These are phyloP conservation scores for Poterioochromonas sp. DNA, from an alignment of 352 stramenopile genomes.

Conservation along the genomic window DNA sequence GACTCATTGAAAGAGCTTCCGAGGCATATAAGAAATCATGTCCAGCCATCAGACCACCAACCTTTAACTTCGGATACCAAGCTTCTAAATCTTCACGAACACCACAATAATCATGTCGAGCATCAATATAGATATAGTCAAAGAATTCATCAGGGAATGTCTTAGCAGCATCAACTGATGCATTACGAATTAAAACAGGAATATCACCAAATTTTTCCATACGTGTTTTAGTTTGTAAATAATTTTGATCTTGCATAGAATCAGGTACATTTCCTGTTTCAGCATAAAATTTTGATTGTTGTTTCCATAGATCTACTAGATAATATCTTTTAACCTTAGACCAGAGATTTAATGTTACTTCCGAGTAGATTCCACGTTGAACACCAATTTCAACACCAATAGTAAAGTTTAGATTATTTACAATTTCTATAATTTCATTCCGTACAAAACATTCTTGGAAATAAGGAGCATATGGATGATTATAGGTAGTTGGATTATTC, in stretches of 20 bases:
- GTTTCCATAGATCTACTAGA: constrained; percentile 33
- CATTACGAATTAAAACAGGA: constrained; percentile 20
- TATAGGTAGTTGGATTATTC: too few species aligned
- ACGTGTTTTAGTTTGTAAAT: background rate
- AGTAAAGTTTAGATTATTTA: constrained; percentile 3
- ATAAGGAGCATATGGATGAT: too few species aligned
- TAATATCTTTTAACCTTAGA: constrained; percentile 7
- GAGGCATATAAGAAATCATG: constrained; percentile 45
- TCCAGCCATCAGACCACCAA: constrained; percentile 48
- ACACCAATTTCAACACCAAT: constrained; percentile 33
- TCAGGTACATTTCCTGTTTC: constrained; percentile 29
- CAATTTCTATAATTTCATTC: constrained; percentile 9
- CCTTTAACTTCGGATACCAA: constrained; percentile 48
- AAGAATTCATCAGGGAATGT: constrained; percentile 37
- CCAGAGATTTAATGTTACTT: constrained; percentile 2
- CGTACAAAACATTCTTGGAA: too few species aligned
- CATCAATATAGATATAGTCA: constrained; percentile 53
- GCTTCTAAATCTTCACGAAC: constrained; percentile 41
- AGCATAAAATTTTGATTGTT: constrained; percentile 33
- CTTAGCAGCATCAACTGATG: constrained; percentile 14
- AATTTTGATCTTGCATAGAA: background rate
- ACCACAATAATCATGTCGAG: constrained; percentile 47
- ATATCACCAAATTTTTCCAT: background rate
- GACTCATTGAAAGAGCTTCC: background rate
- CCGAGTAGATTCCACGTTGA: constrained; percentile 21